Conservation (phyloP, 2,329 filamentous ascomycete genomes). For the Claviceps digitariae region DNA sequence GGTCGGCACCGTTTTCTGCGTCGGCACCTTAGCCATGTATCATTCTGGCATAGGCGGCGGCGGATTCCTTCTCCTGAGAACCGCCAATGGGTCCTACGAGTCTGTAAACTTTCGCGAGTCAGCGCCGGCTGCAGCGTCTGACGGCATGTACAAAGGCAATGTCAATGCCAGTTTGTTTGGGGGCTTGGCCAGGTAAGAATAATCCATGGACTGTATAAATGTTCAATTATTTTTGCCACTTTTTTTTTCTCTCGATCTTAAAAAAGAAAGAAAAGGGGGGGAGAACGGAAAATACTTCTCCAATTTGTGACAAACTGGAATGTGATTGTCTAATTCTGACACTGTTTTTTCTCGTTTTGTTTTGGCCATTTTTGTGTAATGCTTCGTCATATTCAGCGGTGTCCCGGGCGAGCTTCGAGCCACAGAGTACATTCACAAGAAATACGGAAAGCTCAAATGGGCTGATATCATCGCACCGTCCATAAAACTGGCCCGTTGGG, state of each 20-base stretch:
- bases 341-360: not conserved
- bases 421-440: conserved; percentile 57
- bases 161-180: conserved; percentile 49
- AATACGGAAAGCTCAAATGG: conserved; percentile 53
- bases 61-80: conserved; percentile 63
- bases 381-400: conserved; percentile 26
- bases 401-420: conserved; percentile 61
- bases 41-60: conserved; percentile 63
- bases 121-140: conserved; percentile 62
- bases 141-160: conserved; percentile 71
- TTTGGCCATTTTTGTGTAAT: not conserved
- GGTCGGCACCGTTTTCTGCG: conserved; percentile 50
- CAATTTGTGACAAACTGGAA: not conserved
- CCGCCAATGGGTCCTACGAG: conserved; percentile 54
- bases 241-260: not conserved
- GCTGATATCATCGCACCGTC: conserved; percentile 54
- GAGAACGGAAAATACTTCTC: too few relatives aligned
- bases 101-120: conserved; percentile 78
- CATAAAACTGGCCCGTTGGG: conserved; percentile 56
- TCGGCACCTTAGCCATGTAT: conserved; percentile 52
- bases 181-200: conserved; percentile 54
- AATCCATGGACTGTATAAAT: not conserved
- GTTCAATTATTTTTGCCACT: too few relatives aligned
- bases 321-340: not conserved
- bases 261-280: not conserved